phyloP scores from a whole-genome alignment of 257 asterid genomes.

The Solanum chaucha region DNA sequence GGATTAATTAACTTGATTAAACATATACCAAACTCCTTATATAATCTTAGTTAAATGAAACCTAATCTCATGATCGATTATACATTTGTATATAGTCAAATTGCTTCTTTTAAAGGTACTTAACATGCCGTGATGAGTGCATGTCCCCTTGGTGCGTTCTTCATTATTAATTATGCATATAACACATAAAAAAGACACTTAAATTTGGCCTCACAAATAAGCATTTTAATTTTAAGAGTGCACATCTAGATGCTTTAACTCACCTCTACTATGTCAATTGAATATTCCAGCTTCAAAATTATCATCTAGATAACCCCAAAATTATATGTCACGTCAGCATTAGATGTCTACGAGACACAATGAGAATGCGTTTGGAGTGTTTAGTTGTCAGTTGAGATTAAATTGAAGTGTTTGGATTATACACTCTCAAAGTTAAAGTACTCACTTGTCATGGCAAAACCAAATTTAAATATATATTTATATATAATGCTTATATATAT shows the following conservation, averaged over 20 bases:
- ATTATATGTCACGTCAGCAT: no score
- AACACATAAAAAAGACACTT: no score
- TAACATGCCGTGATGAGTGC: neutral
- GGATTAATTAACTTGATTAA: neutral
- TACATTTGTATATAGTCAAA: neutral
- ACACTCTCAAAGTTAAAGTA: no score
- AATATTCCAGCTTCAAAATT: no score
- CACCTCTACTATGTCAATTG: neutral
- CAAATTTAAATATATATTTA: no score
- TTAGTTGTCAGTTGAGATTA: no score
- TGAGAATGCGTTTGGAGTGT: fast-evolving
- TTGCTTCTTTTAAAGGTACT: neutral
- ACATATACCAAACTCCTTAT: neutral
- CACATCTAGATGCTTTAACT: neutral
- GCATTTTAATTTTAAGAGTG: neutral
- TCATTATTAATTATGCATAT: neutral
- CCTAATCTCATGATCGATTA: neutral
- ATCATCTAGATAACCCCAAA: no score
- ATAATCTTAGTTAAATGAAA: neutral
- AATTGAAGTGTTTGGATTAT: fast-evolving
- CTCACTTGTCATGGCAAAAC: no score
- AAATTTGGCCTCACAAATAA: no score
- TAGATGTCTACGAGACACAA: no score
- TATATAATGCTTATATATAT: no score
- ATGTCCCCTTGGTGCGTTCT: neutral